Evolutionary conservation across 352 stramenopile species (phyloP).

Genomic region (Globisporangium iwayamae): DNA sequence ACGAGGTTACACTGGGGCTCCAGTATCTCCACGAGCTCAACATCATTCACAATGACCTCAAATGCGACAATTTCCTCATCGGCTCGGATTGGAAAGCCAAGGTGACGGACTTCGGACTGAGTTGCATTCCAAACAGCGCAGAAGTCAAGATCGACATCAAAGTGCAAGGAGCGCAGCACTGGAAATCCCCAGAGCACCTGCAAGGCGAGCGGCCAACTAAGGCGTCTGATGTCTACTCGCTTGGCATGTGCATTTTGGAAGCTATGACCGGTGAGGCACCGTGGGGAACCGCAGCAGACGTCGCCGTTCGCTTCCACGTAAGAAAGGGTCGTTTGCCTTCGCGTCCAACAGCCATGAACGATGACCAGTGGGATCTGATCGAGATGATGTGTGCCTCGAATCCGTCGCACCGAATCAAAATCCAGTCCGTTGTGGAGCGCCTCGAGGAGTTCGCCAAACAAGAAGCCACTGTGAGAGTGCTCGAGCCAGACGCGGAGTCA

Average conservation of each 20-base stretch:
- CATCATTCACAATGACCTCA: slow-evolving; percentile 57
- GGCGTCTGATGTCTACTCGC: slow-evolving; percentile 18
- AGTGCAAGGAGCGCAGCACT: neutral
- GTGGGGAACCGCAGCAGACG: slow-evolving; percentile 12
- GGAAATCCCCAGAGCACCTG: slow-evolving; percentile 14
- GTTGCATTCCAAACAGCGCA: slow-evolving; percentile 12
- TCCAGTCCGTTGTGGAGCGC: slow-evolving; percentile 4
- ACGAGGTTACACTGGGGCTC: slow-evolving; percentile 30
- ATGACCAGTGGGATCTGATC: slow-evolving; percentile 13
- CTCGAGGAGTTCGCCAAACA: slow-evolving; percentile 10
- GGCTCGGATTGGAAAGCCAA: slow-evolving; percentile 21
- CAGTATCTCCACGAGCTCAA: slow-evolving; percentile 46
- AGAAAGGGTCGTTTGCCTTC: neutral
- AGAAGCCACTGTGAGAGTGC: neutral
- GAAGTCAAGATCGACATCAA: slow-evolving; percentile 10
- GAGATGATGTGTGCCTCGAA: slow-evolving; percentile 11
- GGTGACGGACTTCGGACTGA: slow-evolving; percentile 25
- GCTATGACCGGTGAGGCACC: slow-evolving; percentile 14
- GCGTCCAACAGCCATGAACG: neutral
- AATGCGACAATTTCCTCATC: slow-evolving; percentile 69
- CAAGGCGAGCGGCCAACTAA: slow-evolving; percentile 2
- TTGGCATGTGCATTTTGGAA: slow-evolving; percentile 24
- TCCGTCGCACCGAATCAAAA: slow-evolving; percentile 6
- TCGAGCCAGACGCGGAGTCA: neutral
- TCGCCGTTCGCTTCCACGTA: slow-evolving; percentile 8